Base-by-base conservation (phyloP, 768 basidiomycete species). In the Amanita polypyramis region DNA sequence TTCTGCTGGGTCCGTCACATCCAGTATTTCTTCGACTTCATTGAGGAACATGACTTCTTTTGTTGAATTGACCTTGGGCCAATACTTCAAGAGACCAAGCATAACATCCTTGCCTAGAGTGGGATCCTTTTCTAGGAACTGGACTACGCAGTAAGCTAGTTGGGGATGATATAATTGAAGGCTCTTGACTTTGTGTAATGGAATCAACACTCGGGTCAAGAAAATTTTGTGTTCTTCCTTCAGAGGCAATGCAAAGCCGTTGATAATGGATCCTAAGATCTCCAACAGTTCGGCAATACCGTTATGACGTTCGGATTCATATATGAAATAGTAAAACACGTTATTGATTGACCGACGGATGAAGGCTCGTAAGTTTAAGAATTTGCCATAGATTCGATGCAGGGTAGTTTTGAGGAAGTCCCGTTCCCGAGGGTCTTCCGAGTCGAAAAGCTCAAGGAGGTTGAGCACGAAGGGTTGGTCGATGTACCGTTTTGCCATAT, bases 21-120 rank as follows among this genome's bases (percentile, higher is more conserved):
- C 96, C 53, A 99, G 68, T 3, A 99, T 88, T 71, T 99, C 96
- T 67, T 99, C 96, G 45, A 99, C 91, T 70, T 99, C 96, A 66
- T 97, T 97, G 50, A 99, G 72, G 70, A 89, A 99, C 96, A 99
- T 99, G 65, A 98, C 96, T 61, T 99, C 96, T 70, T 99, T 99
- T 12, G 94, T 94, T 29, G 89, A 92, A 65, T 99, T 98, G 57
- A 99, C 96, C 66, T 98, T 98, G 27, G 96, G 96, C 96, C 96
- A 99, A 66, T 77, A 99, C 65, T 86, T 85, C 62, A 99, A 77
- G n/a, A 99, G 73, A 15, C 96, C 96, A 55, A 93, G 70, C 70
- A 98, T 86, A 23, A 99, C 96, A 33, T 98, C 94, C 67, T 98
- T 89, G 17, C 92, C 94, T 39, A 98, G 73, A 5, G 77, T 64